A percentile compares a stretch with the other conserved stretches of the same genome.
Evolutionary conservation across 257 asterid genomes (phyloP).

Genomic region (Schizonepeta tenuifolia): DNA sequence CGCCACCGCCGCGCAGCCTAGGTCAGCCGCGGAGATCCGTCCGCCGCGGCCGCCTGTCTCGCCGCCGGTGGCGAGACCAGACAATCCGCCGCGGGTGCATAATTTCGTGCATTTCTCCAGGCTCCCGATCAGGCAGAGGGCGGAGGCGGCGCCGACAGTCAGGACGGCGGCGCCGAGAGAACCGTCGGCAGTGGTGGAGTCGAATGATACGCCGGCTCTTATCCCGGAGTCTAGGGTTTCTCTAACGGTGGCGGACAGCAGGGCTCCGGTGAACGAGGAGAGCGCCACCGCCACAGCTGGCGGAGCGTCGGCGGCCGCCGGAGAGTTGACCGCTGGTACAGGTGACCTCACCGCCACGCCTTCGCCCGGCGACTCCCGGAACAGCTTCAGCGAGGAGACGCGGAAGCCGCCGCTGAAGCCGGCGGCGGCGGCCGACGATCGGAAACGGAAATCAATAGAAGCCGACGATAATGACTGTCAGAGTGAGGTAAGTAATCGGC

Average conservation of each 20-base stretch:
- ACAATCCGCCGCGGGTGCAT: slow-evolving; percentile 33
- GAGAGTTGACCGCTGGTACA: slow-evolving; percentile 41
- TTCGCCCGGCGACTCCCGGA: slow-evolving; percentile 63
- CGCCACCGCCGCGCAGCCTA: slow-evolving; percentile 35
- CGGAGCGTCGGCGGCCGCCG: slow-evolving; percentile 32
- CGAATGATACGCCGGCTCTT: slow-evolving; percentile 50
- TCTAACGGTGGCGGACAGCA: slow-evolving; percentile 32
- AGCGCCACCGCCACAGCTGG: slow-evolving; percentile 28
- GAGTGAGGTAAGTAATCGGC: slow-evolving; percentile 58
- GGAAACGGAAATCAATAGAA: slow-evolving; percentile 71
- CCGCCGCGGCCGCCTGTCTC: slow-evolving; percentile 45
- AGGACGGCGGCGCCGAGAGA: slow-evolving; percentile 34
- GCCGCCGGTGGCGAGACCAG: slow-evolving; percentile 31
- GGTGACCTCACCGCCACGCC: slow-evolving; percentile 58
- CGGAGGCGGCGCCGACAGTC: slow-evolving; percentile 42
- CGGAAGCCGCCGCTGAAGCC: slow-evolving; percentile 28
- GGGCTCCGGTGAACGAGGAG: slow-evolving; percentile 33
- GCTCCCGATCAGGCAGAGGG: slow-evolving; percentile 42
- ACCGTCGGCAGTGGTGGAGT: slow-evolving; percentile 54
- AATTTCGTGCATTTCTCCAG: slow-evolving; percentile 67
- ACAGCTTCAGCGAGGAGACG: slow-evolving; percentile 52
- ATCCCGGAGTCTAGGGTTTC: slow-evolving; percentile 45
- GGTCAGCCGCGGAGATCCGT: slow-evolving; percentile 48
- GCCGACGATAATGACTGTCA: slow-evolving; percentile 58
- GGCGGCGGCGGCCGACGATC: slow-evolving; percentile 43